A percentile compares a stretch with the other conserved stretches of the same genome.
Evolutionary conservation across 2,329 filamentous ascomycete species (phyloP).

Genomic region (Gremmenia infestans): DNA sequence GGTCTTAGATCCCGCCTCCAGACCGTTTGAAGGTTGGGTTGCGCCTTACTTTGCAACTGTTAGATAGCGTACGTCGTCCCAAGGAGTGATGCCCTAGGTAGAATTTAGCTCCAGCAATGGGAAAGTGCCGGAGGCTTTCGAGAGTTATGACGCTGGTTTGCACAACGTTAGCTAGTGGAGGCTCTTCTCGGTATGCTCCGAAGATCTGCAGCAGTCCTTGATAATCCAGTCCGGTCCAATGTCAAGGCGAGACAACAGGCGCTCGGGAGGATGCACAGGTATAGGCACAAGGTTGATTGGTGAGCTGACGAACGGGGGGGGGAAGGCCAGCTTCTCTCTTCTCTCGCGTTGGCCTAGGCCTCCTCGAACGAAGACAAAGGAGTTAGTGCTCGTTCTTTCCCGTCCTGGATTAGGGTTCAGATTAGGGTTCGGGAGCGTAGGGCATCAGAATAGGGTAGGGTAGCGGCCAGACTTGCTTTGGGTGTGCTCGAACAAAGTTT

Average conservation of each 20-base stretch:
- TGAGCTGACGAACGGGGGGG: conserved; percentile 1
- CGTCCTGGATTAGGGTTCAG: conserved; percentile 14
- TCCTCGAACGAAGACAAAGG: conserved; percentile 1
- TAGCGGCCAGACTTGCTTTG: conserved; percentile 3
- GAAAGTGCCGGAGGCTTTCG: conserved; percentile 11
- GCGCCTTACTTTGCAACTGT: conserved; percentile 12
- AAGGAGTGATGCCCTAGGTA: conserved; percentile 6
- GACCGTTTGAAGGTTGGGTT: conserved; percentile 9
- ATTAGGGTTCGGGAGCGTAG: neutral
- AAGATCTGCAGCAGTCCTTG: conserved; percentile 16
- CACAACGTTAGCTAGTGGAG: conserved; percentile 8
- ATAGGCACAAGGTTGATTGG: conserved; percentile 11
- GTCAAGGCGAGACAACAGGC: conserved; percentile 13
- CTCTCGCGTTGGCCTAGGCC: conserved; percentile 1
- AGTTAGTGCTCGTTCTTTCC: neutral
- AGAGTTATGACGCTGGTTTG: conserved; percentile 11
- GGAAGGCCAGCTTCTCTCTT: neutral
- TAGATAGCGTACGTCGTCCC: conserved; percentile 12
- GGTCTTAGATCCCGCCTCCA: conserved; percentile 15
- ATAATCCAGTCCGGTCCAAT: conserved; percentile 7
- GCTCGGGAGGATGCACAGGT: conserved; percentile 11
- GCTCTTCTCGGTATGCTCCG: conserved; percentile 21
- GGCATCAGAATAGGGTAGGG: neutral
- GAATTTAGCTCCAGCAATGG: conserved; percentile 8
- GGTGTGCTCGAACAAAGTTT: conserved; percentile 9